Base-by-base conservation (phyloP, 106 monocot species). In the Dioscorea dumetorum region DNA sequence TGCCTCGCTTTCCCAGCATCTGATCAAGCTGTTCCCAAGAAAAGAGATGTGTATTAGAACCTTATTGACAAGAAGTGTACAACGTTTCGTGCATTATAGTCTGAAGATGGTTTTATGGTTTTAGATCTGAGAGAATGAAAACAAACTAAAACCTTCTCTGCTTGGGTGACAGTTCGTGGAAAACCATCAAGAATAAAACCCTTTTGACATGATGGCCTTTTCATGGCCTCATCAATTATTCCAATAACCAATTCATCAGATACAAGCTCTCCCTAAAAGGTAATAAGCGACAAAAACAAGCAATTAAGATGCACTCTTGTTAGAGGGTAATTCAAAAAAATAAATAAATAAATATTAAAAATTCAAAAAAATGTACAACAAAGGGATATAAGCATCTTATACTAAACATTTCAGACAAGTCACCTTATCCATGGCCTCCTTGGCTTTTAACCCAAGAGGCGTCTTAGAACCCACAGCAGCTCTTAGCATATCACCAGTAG, bases 151-250 rank as follows among this genome's bases (percentile, higher is more conserved):
- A 92, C 97, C 92, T 99, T 99, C 63, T 99, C 74, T 52, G 97
- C 97, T 78, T 99, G 97, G 61, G 79, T 84, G 70, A 90, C 92
- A 60, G 97, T 99, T 68, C 97, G 79, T 41, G 97, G 97, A 70
- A 99, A 99, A 10, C 97, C 97, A 83, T 99, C 97, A 79, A 99
- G 92, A 71, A 99, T 99, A 77, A 99, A 99, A 66, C 97, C 97
- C 74, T 99, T 92, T 60, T 90, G 79, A 66, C 97, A 99, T 59
- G 97, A 99, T 31, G 92, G 82, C 24, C 83, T 99, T 73, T 99
- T 99, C 41, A 99, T 87, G 12, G 97, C 97, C 73, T 99, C 97
- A 73, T 90, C 90, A 64, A 99, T 99, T 64, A 99, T 87, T 58
- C 97, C 97, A 74, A 99, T 89, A 80, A 99, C 97, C 76, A 99